Evolutionary conservation across 2,329 filamentous ascomycete genomes (phyloP).

Genomic region (Capronia epimyces): DNA sequence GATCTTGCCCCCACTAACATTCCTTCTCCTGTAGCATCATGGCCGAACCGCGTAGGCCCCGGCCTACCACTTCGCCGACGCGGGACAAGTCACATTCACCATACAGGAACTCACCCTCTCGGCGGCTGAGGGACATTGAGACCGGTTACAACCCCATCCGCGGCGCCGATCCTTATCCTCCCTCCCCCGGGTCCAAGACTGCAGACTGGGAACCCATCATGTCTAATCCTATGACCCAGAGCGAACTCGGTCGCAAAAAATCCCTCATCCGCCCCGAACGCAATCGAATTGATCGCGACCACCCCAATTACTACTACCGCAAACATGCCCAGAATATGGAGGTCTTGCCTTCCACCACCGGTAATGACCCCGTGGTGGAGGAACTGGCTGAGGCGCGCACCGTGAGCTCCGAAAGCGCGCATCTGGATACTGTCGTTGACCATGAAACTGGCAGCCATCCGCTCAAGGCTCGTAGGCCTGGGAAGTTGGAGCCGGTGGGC

Average conservation of each 20-base stretch:
- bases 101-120: conserved; percentile 64
- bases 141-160: conserved; percentile 44
- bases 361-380: conserved; percentile 82
- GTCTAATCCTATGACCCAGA: conserved; percentile 34
- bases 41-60: conserved; percentile 57
- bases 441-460: conserved; percentile 30
- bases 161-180: conserved; percentile 23
- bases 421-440: conserved; percentile 40
- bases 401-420: conserved; percentile 59
- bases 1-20: conserved; percentile 16
- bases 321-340: conserved; percentile 93
- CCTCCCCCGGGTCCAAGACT: conserved; percentile 43
- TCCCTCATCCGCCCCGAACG: conserved; percentile 87
- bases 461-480: conserved; percentile 33
- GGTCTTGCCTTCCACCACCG: conserved; percentile 82
- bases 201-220: conserved; percentile 53
- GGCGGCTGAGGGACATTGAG: conserved; percentile 68
- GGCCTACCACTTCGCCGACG: conserved; percentile 53
- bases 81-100: conserved; percentile 55
- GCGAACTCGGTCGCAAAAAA: conserved; percentile 64
- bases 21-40: conserved; percentile 31
- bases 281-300: conserved; percentile 73
- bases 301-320: conserved; percentile 93
- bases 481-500: conserved; percentile 24
- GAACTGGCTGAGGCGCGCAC: conserved; percentile 53